A percentile compares a stretch with the other conserved stretches of the same genome.
phyloP scores from a whole-genome alignment of 2,329 filamentous ascomycete genomes.

The Trichoderma sp. region DNA sequence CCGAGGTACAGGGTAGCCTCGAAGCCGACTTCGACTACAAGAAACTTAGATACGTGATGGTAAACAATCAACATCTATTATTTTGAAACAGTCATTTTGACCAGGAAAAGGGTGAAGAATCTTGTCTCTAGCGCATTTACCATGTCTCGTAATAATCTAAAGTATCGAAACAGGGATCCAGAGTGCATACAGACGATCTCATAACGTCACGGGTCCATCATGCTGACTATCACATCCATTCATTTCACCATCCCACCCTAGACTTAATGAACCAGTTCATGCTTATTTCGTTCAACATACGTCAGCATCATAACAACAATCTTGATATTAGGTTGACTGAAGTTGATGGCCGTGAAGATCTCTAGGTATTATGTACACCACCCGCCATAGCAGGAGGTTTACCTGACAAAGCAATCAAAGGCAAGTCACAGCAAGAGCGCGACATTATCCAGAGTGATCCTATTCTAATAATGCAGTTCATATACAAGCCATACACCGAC shows the following conservation, averaged over 20 bases:
- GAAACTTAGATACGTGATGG: neutral
- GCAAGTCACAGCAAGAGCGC: neutral
- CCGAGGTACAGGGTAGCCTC: neutral
- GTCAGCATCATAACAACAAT: neutral
- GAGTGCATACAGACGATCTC: neutral
- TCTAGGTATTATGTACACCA: neutral
- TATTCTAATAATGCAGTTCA: neutral
- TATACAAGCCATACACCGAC: neutral
- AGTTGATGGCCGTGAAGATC: neutral
- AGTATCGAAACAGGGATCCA: neutral
- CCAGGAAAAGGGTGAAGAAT: accelerated
- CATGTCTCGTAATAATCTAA: neutral
- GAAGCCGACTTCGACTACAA: neutral
- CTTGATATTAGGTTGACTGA: neutral
- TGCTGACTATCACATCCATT: neutral
- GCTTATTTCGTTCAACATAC: neutral
- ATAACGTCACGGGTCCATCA: neutral
- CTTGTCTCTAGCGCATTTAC: neutral
- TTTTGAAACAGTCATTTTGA: neutral
- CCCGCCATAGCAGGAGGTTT: neutral
- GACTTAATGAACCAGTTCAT: neutral
- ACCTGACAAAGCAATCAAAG: neutral
- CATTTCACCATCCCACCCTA: neutral
- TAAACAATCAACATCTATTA: neutral
- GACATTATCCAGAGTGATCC: neutral